Percentiles rank a stretch among this genome's conserved stretches.
Evolutionary conservation across 805 yeast species (phyloP).

Genomic region (Candida alai): DNA sequence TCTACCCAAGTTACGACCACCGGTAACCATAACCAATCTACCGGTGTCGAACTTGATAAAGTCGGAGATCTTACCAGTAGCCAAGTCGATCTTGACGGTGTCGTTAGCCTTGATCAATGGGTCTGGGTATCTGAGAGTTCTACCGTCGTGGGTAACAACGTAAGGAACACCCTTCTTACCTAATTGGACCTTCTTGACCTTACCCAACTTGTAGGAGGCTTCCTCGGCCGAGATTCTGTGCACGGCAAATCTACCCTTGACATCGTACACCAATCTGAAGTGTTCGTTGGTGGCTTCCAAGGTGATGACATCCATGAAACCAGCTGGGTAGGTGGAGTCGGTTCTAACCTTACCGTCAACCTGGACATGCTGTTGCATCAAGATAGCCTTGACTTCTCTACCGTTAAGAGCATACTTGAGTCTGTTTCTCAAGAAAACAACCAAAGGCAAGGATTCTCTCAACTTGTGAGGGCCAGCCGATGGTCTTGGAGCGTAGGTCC

Average conservation of each 20-base stretch:
- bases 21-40: slow-evolving; percentile 40
- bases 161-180: slow-evolving; percentile 99
- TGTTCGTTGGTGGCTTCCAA: slow-evolving; percentile 98
- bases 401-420: slow-evolving; percentile 98
- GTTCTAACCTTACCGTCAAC: slow-evolving; percentile 99
- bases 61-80: slow-evolving; percentile 84
- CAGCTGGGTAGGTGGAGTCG: slow-evolving; percentile 98
- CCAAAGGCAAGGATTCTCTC: slow-evolving; percentile 96
- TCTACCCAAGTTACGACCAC: slow-evolving; percentile 43
- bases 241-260: slow-evolving; percentile 98
- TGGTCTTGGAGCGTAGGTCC: slow-evolving; percentile 99
- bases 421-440: slow-evolving; percentile 97
- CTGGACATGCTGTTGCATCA: slow-evolving; percentile 97
- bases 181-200: slow-evolving; percentile 96
- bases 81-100: slow-evolving; percentile 95
- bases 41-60: slow-evolving; percentile 39
- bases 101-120: slow-evolving; percentile 96
- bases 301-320: slow-evolving; percentile 98
- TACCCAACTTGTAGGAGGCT: slow-evolving; percentile 96
- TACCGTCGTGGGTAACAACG: slow-evolving; percentile 99
- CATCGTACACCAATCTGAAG: slow-evolving; percentile 98
- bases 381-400: slow-evolving; percentile 96
- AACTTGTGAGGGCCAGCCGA: slow-evolving; percentile 99
- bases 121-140: slow-evolving; percentile 99
- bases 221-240: slow-evolving; percentile 99